phyloP scores from a whole-genome alignment of 129 eudicot genomes.

The Helianthus tuberosus region DNA sequence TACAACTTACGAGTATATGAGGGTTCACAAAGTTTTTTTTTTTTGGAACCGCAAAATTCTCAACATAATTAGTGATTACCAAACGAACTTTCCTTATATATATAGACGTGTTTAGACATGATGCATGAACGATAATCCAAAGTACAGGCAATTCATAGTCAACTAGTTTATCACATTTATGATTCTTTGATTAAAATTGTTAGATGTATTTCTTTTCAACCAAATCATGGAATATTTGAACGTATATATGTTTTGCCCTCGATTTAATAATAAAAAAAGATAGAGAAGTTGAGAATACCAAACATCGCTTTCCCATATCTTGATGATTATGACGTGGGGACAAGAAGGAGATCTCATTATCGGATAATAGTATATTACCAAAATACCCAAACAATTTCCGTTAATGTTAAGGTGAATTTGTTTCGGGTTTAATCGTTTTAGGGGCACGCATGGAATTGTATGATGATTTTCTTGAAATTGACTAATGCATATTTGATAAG shows the following conservation, averaged over 20 bases:
- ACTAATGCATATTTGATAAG: background rate
- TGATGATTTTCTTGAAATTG: background rate
- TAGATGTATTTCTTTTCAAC: background rate
- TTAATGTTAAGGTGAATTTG: background rate
- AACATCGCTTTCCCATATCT: conserved; percentile 43
- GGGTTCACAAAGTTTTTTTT: no score
- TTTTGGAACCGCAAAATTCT: no score
- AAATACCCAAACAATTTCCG: conserved; percentile 19
- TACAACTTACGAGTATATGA: no score
- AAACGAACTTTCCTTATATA: no score
- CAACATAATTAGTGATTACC: no score
- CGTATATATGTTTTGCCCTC: background rate
- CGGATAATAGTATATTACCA: conserved; percentile 18
- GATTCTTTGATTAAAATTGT: background rate
- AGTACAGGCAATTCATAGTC: no score
- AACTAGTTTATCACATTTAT: no score
- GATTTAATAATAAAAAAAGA: background rate
- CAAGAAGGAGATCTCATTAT: conserved; percentile 37
- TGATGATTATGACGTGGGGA: conserved; percentile 45
- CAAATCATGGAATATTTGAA: background rate
- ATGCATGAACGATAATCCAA: no score
- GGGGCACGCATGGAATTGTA: background rate
- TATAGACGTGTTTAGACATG: no score
- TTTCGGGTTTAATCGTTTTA: background rate
- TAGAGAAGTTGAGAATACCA: conserved; percentile 33